A percentile compares a stretch with the other conserved stretches of the same genome.
These are phyloP conservation scores for Leavenworthia alabamica DNA, from an alignment of 345 rosid species.

Conservation along the genomic window DNA sequence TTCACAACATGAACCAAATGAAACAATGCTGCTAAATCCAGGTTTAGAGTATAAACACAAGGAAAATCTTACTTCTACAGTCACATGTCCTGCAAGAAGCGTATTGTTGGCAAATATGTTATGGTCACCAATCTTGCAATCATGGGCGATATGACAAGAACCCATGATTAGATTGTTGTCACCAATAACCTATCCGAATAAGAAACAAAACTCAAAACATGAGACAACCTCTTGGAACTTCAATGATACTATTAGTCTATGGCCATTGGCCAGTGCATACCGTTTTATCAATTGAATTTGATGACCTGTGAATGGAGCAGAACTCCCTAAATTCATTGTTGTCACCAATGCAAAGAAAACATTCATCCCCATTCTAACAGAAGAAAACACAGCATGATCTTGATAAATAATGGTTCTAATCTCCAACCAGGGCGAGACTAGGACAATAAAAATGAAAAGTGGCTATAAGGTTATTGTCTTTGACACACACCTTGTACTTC, in stretches of 20 bases:
- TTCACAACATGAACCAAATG: slow-evolving; percentile 22
- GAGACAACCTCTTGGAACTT: neutral
- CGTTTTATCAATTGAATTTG: slow-evolving; percentile 63
- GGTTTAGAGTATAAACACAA: neutral
- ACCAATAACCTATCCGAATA: slow-evolving; percentile 60
- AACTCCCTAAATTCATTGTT: slow-evolving; percentile 88
- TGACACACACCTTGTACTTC: slow-evolving; percentile 67
- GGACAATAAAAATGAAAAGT: neutral
- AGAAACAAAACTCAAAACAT: neutral
- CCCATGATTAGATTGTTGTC: slow-evolving; percentile 92
- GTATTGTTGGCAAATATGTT: slow-evolving; percentile 86
- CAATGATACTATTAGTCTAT: neutral
- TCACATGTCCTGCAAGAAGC: slow-evolving; percentile 91
- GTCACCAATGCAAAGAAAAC: slow-evolving; percentile 70
- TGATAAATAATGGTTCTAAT: neutral
- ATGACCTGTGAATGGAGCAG: slow-evolving; percentile 82
- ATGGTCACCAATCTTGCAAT: slow-evolving; percentile 74
- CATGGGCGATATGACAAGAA: slow-evolving; percentile 94
- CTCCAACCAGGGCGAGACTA: neutral
- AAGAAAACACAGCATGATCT: neutral
- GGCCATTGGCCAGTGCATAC: slow-evolving; percentile 37
- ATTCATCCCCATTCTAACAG: slow-evolving; percentile 61
- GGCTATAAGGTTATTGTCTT: neutral
- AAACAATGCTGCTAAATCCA: slow-evolving; percentile 4
- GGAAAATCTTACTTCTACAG: slow-evolving; percentile 56